Conservation (phyloP, 2,329 filamentous ascomycete species). For the Colletotrichum limetticola region DNA sequence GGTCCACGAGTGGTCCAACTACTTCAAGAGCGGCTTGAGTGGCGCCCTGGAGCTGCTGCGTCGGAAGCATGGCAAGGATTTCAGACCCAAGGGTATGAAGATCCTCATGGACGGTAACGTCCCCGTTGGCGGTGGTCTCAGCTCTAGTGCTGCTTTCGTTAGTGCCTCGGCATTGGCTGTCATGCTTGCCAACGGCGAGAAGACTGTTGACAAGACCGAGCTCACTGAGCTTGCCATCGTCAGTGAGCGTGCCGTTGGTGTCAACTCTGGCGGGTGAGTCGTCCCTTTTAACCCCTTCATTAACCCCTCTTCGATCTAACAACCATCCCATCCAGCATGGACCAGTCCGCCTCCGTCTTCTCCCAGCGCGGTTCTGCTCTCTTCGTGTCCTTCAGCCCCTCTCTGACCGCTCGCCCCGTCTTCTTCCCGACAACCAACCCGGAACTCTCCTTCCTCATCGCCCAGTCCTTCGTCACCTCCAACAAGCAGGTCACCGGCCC, state of each 20-base stretch:
- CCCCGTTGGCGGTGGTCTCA: constrained; percentile 90
- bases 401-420: constrained; percentile 79
- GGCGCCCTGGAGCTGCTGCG: constrained; percentile 84
- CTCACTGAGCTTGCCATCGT: constrained; percentile 94
- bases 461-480: constrained; percentile 91
- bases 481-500: constrained; percentile 96
- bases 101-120: constrained; percentile 92
- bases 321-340: constrained; percentile 73
- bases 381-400: constrained; percentile 89
- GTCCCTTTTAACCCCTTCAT: neutral
- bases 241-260: constrained; percentile 91
- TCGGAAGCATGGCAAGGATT: constrained; percentile 67
- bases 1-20: constrained; percentile 95
- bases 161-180: constrained; percentile 90
- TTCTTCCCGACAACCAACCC: constrained; percentile 84
- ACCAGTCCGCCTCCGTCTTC: constrained; percentile 96
- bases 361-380: constrained; percentile 86
- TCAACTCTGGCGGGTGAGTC: constrained; percentile 90
- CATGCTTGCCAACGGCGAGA: constrained; percentile 84
- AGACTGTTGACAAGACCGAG: constrained; percentile 86
- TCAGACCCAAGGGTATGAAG: constrained; percentile 82
- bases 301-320: neutral
- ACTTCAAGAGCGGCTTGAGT: constrained; percentile 92
- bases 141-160: constrained; percentile 93
- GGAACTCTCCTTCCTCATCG: constrained; percentile 90